These are phyloP conservation scores for Cordyceps pruinosa DNA, from an alignment of 2,329 filamentous ascomycete species.

Conservation along the genomic window DNA sequence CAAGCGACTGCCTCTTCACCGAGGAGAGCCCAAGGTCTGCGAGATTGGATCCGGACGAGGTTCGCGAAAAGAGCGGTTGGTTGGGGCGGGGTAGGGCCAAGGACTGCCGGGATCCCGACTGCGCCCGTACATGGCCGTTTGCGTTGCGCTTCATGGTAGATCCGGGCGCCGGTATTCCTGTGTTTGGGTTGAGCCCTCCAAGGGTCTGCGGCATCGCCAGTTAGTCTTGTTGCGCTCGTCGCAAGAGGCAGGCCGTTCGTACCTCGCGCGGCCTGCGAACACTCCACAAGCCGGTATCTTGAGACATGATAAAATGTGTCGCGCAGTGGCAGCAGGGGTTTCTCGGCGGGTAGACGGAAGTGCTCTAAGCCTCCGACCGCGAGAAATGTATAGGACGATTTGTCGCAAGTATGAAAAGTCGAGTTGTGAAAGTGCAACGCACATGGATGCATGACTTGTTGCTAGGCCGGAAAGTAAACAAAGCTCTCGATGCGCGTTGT, in stretches of 20 bases:
- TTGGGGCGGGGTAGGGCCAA: constrained; percentile 76
- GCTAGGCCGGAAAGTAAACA: constrained; percentile 39
- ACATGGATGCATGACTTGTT: constrained; percentile 22
- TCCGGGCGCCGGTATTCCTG: constrained; percentile 79
- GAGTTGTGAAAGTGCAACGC: constrained; percentile 6
- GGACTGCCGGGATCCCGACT: constrained; percentile 77
- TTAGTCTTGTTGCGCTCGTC: constrained; percentile 3
- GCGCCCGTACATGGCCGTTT: constrained; percentile 66
- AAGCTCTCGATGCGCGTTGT: constrained; percentile 18
- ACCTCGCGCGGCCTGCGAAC: constrained; percentile 89
- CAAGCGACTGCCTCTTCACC: constrained; percentile 74
- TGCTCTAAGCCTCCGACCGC: neutral
- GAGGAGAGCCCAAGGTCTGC: constrained; percentile 76
- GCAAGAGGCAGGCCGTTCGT: constrained; percentile 17
- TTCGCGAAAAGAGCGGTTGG: constrained; percentile 80
- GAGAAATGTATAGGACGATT: neutral
- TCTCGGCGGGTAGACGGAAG: constrained; percentile 14
- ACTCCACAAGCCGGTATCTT: constrained; percentile 82
- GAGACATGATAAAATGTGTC: constrained; percentile 55
- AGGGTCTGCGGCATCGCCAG: constrained; percentile 57
- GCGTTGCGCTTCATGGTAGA: constrained; percentile 88
- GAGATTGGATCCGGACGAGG: constrained; percentile 75
- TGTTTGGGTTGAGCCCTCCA: constrained; percentile 74
- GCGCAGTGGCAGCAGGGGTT: neutral
- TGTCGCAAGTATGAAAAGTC: constrained; percentile 14